Conservation (phyloP, 805 yeast species). For the Wickerhamomyces subpelliculosus region DNA sequence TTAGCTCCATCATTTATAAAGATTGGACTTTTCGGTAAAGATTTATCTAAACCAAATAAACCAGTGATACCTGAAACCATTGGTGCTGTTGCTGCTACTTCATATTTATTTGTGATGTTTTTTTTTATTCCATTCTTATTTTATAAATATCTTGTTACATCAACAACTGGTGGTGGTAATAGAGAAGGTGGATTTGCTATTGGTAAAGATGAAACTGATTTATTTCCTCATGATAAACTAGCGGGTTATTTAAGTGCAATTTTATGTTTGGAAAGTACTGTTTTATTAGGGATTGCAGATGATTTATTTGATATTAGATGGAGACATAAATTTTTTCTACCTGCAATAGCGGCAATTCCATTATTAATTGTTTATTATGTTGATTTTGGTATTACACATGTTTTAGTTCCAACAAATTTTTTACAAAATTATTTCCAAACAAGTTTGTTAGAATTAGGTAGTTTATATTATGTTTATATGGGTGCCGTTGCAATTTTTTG, state of each 20-base stretch:
- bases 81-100: conserved; percentile 83
- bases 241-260: conserved; percentile 84
- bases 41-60: conserved; percentile 65
- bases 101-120: conserved; percentile 75
- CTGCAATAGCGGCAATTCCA: conserved; percentile 92
- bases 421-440: conserved; percentile 36
- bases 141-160: conserved; percentile 60
- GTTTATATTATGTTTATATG: conserved; percentile 83
- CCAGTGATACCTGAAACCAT: conserved; percentile 85
- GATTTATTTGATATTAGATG: conserved; percentile 94
- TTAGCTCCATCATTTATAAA: conserved; percentile 60
- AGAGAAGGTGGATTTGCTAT: conserved; percentile 31
- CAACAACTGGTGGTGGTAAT: conserved; percentile 53
- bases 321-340: conserved; percentile 95
- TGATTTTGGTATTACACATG: conserved; percentile 87
- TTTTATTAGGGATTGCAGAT: conserved; percentile 83
- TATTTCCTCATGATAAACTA: conserved; percentile 75
- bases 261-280: conserved; percentile 75
- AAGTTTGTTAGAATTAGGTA: conserved; percentile 61
- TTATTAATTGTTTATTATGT: conserved; percentile 84
- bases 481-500: conserved; percentile 86
- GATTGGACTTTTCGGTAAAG: conserved; percentile 82
- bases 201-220: conserved; percentile 5
- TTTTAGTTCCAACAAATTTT: conserved; percentile 66
- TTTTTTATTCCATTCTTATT: conserved; percentile 85